phyloP scores from a whole-genome alignment of 495 filamentous ascomycete species.

The Aspergillus haitiensis region DNA sequence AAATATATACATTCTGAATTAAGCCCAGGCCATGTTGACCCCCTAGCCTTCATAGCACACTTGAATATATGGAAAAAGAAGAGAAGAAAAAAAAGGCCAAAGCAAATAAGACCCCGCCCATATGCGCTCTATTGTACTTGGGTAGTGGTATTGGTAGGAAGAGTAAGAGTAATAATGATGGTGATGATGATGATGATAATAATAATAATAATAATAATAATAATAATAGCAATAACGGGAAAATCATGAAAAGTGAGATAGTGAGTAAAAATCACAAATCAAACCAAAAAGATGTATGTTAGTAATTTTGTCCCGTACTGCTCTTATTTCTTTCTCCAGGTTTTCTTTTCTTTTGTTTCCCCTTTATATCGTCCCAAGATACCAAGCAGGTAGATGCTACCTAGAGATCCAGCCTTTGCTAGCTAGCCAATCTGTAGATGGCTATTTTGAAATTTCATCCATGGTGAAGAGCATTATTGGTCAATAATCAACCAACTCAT shows the following conservation, averaged over 20 bases:
- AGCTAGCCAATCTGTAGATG: no score
- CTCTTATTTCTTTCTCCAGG: no score
- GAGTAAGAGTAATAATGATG: neutral
- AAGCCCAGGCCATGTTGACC: neutral
- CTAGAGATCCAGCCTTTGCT: no score
- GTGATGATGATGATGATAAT: neutral
- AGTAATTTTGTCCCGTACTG: no score
- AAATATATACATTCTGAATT: no score
- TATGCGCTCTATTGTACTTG: constrained; percentile 2
- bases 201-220: neutral
- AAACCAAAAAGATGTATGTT: no score
- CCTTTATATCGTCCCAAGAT: no score
- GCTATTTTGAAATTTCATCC: no score
- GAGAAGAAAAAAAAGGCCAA: neutral
- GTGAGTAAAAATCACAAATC: constrained; percentile 1
- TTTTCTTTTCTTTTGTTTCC: no score
- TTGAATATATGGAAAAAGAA: neutral
- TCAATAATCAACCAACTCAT: no score
- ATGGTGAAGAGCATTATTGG: no score
- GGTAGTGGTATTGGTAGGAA: neutral
- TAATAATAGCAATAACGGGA: neutral
- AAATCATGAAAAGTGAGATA: neutral
- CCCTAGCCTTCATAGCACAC: neutral
- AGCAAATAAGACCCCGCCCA: neutral
- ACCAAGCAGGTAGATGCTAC: no score